These are phyloP conservation scores for Trifolium pratense DNA, from an alignment of 306 rosid genomes.

Conservation along the genomic window DNA sequence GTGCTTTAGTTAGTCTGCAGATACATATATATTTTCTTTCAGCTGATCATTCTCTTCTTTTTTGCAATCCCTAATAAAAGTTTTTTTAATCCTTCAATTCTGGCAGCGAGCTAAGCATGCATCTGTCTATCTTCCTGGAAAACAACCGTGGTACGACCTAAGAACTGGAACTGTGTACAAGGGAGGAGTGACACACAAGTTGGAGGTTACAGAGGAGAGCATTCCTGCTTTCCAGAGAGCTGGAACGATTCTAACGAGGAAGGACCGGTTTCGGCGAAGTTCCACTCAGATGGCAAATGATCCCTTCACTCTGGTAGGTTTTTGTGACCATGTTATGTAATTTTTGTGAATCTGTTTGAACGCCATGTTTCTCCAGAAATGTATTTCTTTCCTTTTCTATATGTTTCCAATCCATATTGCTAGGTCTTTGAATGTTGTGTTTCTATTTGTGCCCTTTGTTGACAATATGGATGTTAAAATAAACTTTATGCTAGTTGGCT, in stretches of 20 bases:
- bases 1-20: constrained; percentile 50
- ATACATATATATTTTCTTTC: constrained; percentile 27
- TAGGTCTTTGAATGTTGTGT: constrained; percentile 11
- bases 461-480: constrained; percentile 12
- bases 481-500: constrained; percentile 24
- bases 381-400: constrained; percentile 24
- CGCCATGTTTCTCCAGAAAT: constrained; percentile 8
- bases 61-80: constrained; percentile 29
- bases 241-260: constrained; percentile 89
- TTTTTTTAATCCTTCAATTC: constrained; percentile 28
- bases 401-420: neutral
- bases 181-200: constrained; percentile 80
- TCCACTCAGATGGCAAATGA: constrained; percentile 93
- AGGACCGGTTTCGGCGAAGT: constrained; percentile 91
- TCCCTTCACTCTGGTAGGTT: constrained; percentile 90
- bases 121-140: constrained; percentile 89
- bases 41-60: constrained; percentile 5
- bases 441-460: constrained; percentile 28
- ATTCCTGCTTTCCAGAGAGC: constrained; percentile 92
- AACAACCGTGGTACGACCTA: constrained; percentile 84
- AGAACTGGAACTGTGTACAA: constrained; percentile 72
- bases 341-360: constrained; percentile 25
- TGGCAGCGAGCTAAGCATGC: constrained; percentile 71
- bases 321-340: constrained; percentile 32
- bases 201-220: constrained; percentile 72